phyloP scores from a whole-genome alignment of 2,329 filamentous ascomycete genomes.

The Neocucurbitaria cava region DNA sequence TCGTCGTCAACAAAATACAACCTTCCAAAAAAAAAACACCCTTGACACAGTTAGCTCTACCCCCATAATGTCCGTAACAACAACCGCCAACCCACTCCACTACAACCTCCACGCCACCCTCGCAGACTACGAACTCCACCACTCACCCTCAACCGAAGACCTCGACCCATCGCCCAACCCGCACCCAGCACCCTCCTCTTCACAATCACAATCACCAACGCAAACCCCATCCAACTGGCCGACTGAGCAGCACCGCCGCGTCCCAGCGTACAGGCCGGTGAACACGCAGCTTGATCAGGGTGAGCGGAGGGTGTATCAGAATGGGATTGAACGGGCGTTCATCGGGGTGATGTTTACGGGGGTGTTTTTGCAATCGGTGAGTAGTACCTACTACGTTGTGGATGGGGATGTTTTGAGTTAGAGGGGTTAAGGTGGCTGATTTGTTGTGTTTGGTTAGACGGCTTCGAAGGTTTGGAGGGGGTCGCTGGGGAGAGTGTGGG shows the following conservation, averaged over 20 bases:
- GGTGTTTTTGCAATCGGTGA: slow-evolving; percentile 53
- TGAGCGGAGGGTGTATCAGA: slow-evolving; percentile 55
- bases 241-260: slow-evolving; percentile 53
- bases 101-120: slow-evolving; percentile 49
- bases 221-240: slow-evolving; percentile 54
- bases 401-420: neutral
- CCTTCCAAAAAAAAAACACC: too few species aligned
- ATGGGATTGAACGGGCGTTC: slow-evolving; percentile 55
- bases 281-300: slow-evolving; percentile 53
- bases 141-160: slow-evolving; percentile 40
- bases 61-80: slow-evolving; percentile 54
- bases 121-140: slow-evolving; percentile 57
- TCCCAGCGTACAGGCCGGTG: slow-evolving; percentile 57
- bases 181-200: slow-evolving; percentile 38
- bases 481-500: slow-evolving; percentile 58
- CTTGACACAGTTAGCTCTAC: too few species aligned
- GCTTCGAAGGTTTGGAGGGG: slow-evolving; percentile 57
- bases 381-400: slow-evolving; percentile 19
- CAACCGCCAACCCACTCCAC: slow-evolving; percentile 49
- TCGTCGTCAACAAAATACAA: too few species aligned
- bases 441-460: slow-evolving; percentile 43
- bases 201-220: too few species aligned
- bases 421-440: too few species aligned
- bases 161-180: slow-evolving; percentile 34
- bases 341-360: slow-evolving; percentile 60